Conservation (phyloP, 352 stramenopile species). For the Globisporangium nagaii region DNA sequence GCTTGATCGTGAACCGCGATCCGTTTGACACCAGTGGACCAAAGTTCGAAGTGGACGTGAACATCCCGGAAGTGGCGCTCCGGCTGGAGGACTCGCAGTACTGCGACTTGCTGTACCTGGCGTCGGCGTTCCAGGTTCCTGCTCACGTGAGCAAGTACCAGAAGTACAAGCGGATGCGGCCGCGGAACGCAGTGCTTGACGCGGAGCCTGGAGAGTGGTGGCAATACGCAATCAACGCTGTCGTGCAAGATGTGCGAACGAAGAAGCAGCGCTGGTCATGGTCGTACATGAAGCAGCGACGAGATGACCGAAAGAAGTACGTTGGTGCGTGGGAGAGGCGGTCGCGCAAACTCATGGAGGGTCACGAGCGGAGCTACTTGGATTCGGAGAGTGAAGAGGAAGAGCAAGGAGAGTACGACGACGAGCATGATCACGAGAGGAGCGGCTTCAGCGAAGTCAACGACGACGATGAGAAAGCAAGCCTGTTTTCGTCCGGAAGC, state of each 20-base stretch:
- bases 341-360: slow-evolving; percentile 18
- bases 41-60: slow-evolving; percentile 81
- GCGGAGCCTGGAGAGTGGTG: slow-evolving; percentile 60
- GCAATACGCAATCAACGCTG: slow-evolving; percentile 69
- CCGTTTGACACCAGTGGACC: slow-evolving; percentile 66
- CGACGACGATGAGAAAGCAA: slow-evolving; percentile 2
- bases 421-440: slow-evolving; percentile 1
- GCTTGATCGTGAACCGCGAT: slow-evolving; percentile 81
- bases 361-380: slow-evolving; percentile 27
- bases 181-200: slow-evolving; percentile 43
- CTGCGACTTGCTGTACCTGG: slow-evolving; percentile 80
- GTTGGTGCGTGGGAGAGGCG: slow-evolving; percentile 55
- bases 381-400: slow-evolving; percentile 60
- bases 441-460: slow-evolving; percentile 2
- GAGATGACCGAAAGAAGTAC: slow-evolving; percentile 72
- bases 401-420: slow-evolving; percentile 36
- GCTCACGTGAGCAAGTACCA: slow-evolving; percentile 77
- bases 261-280: slow-evolving; percentile 78
- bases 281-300: slow-evolving; percentile 78
- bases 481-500: background rate
- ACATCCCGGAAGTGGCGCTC: slow-evolving; percentile 69
- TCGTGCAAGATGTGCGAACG: slow-evolving; percentile 46
- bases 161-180: slow-evolving; percentile 69
- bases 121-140: slow-evolving; percentile 60
- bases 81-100: slow-evolving; percentile 85